A percentile compares a stretch with the other conserved stretches of the same genome.
These are phyloP conservation scores for Neofusicoccum sp. DNA, from an alignment of 2,329 filamentous ascomycete genomes.

Conservation along the genomic window DNA sequence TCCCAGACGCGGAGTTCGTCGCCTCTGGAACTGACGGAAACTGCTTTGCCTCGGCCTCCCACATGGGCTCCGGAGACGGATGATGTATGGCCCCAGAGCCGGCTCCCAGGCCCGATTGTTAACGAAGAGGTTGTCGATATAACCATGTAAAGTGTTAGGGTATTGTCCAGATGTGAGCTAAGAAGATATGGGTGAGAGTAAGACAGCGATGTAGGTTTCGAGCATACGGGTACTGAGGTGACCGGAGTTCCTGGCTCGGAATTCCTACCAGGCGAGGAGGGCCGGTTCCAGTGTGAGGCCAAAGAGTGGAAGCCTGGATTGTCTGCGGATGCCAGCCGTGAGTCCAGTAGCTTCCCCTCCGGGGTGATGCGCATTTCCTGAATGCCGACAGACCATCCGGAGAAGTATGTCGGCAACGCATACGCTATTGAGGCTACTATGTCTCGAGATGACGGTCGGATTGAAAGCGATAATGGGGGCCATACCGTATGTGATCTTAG, in stretches of 20 bases:
- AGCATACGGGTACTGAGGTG: slow-evolving; percentile 24
- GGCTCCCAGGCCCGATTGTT: slow-evolving; percentile 68
- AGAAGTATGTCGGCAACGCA: slow-evolving; percentile 70
- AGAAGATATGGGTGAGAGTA: slow-evolving; percentile 79
- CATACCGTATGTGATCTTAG: slow-evolving; percentile 77
- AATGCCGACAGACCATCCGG: slow-evolving; percentile 87
- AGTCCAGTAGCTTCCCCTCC: slow-evolving; percentile 48
- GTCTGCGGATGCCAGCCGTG: slow-evolving; percentile 52
- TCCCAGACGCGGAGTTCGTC: slow-evolving; percentile 77
- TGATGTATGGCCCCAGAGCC: slow-evolving; percentile 89
- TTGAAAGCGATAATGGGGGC: slow-evolving; percentile 76
- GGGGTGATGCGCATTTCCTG: slow-evolving; percentile 75
- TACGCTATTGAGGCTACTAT: slow-evolving; percentile 85
- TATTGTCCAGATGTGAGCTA: slow-evolving; percentile 82
- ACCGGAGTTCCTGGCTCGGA: slow-evolving; percentile 17
- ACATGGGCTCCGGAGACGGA: slow-evolving; percentile 84
- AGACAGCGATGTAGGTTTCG: slow-evolving; percentile 51
- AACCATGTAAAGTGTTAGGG: slow-evolving; percentile 76
- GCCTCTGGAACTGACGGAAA: slow-evolving; percentile 81
- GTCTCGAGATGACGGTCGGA: slow-evolving; percentile 63
- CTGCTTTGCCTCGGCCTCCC: slow-evolving; percentile 78
- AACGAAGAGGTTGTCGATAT: slow-evolving; percentile 66
- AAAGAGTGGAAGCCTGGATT: slow-evolving; percentile 47
- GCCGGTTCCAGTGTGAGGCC: slow-evolving; percentile 25
- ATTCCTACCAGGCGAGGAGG: slow-evolving; percentile 17